Base-by-base conservation (phyloP, 1,284 basidiomycete genomes). In the Apiotrichum laibachii region DNA sequence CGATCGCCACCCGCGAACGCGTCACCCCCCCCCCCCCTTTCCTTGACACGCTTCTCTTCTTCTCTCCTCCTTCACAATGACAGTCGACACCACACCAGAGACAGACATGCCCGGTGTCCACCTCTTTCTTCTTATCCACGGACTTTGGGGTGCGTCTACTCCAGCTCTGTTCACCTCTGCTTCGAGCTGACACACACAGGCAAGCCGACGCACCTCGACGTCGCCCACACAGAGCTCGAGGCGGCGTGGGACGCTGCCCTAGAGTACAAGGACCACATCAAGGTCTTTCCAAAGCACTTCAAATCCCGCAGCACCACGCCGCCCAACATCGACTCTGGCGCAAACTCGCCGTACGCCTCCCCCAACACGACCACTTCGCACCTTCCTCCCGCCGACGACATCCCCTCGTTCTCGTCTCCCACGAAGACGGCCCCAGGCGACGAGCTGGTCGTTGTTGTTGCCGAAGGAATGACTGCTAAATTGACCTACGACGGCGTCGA, bases 401-500 rank as follows among this genome's bases (percentile, higher is more conserved):
- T 3, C 15, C 18, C 19, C 43, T 42, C 56, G 22, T 15, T 13
- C 31, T 34, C 15, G 46, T 31, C 44, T 43, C 15, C 6, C 43
- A 43, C 26, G 37, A 39, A 16, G 33, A n/a, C 45, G 13, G 45
- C 35, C 37, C 22, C 15, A 2, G 44, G 48, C 46, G 62, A 63
- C 19, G 69, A 74, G 35, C 62, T 77, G 43, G 69, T 69, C n/a
- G 65, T 75, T 22, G 61, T 77, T 50, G 67, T 77, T 46, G 72
- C 75, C 19, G 67, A 71, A 19, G 74, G 75, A 21, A 77, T 75
- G 66, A 67, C 70, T 9, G 62, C 68, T 16, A 63, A 69, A 19
- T 63, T 75, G 55, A 77, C 76, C 9, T 77, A 77, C 56, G 76
- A 78, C 62, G 76, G 76, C 5, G 58, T 78, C 5, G 76, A 78